Percentiles rank a stretch among this genome's conserved stretches.
These are phyloP conservation scores for Backusella macrospora DNA, from an alignment of 192 early-diverging fungal genomes.

Conservation along the genomic window DNA sequence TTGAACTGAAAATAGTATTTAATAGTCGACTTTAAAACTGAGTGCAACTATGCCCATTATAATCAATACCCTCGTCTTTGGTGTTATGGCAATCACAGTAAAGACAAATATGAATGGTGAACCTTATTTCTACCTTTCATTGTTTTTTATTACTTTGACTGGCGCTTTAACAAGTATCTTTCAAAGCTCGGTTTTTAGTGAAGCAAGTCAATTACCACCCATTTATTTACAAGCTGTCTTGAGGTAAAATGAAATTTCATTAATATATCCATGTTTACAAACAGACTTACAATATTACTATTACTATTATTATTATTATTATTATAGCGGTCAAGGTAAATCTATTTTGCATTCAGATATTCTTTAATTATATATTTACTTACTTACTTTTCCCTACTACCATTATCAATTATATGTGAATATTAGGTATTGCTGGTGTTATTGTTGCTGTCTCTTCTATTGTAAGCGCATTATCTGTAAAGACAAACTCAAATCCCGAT, in stretches of 20 bases:
- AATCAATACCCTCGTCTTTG: conserved; percentile 56
- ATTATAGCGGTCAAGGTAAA: conserved; percentile 54
- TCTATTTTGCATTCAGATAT: background rate
- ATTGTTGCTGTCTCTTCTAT: conserved; percentile 55
- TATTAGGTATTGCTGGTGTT: conserved; percentile 61
- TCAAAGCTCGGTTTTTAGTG: conserved; percentile 70
- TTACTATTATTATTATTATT: background rate
- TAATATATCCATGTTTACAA: background rate
- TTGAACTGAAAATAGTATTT: background rate
- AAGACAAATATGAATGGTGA: conserved; percentile 49
- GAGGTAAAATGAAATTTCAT: conserved; percentile 46
- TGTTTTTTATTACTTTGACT: conserved; percentile 58
- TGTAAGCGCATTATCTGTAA: conserved; percentile 46
- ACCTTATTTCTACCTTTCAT: conserved; percentile 63
- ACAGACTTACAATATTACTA: background rate
- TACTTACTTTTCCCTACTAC: background rate
- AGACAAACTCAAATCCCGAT: background rate
- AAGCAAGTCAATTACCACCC: conserved; percentile 70
- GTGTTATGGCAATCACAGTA: conserved; percentile 53
- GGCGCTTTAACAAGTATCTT: conserved; percentile 65
- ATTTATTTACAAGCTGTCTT: conserved; percentile 73
- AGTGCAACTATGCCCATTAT: conserved; percentile 43
- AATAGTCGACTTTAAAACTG: conserved; percentile 5
- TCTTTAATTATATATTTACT: background rate
- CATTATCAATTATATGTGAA: background rate